Evolutionary conservation across 805 yeast genomes (phyloP), one percentile per base, ranked within the genome.

Genomic region (Peterozyma xylosa): DNA sequence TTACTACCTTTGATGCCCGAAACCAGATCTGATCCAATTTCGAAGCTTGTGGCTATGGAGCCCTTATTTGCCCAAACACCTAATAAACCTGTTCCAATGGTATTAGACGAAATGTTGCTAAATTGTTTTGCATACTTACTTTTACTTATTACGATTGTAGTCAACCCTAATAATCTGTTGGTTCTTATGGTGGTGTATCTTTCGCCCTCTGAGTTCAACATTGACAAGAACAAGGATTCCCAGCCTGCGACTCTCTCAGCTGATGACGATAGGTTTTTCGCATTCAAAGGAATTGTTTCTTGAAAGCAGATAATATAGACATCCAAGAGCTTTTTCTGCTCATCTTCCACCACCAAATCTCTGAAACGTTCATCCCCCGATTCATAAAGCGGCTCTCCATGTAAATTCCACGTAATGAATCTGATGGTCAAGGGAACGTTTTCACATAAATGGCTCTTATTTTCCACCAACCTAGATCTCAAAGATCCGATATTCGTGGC

Each of bases 41-140:
- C 57, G 48, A 79, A 67, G 21, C 61, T 59, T 17, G 76, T 59
- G 14, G 69, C 57, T 11, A 76, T 73, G 3, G 81, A 79, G 2
- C 85, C 85, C 52, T 78, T 78, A 57, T 78, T 78, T 14, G 82
- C 83, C 76, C 81, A 78, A 2, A 49, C 42, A 18, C 77, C 71
- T 41, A 78, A 53, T 35, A 77, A 67, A 0, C 84, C 84, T 0
- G 83, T 70, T 0, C 84, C 82, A 6, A 79, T 62, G 0, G 79
- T 66, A 2, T 65, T 58, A 4, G 64, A 62, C 15, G 58, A 56
- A 5, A 76, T 43, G 15, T 61, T 50, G 2, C 68, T 57, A n/a
- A 78, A 59, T 47, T 74, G 72, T 2, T 56, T 48, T 5, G 51
- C 54, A 2, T 73, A 40, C 3, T 57, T 54, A 2, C 53, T 46